Percentiles rank a stretch among this genome's conserved stretches.
phyloP scores from a whole-genome alignment of 768 basidiomycete genomes.

The Kwoniella mangroviensis region DNA sequence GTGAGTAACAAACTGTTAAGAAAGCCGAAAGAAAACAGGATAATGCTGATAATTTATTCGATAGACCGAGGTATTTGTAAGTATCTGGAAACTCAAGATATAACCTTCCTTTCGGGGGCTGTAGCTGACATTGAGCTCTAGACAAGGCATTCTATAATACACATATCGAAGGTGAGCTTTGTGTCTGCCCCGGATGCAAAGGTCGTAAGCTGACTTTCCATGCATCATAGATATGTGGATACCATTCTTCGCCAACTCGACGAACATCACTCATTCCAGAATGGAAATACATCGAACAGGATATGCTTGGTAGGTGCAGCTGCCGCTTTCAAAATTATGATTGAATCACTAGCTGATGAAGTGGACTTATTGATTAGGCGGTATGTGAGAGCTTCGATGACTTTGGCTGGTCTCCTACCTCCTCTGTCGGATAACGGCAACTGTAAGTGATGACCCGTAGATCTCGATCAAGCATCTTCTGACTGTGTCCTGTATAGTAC shows the following conservation, averaged over 20 bases:
- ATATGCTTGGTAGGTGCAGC: constrained; percentile 97
- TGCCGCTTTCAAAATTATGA: constrained; percentile 36
- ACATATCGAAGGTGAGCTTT: constrained; percentile 63
- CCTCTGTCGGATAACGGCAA: constrained; percentile 93
- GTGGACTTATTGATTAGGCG: constrained; percentile 6
- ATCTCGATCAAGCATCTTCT: neutral
- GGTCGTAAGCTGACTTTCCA: neutral
- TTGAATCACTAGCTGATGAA: neutral
- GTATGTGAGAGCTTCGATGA: constrained; percentile 80
- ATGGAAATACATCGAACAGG: constrained; percentile 99
- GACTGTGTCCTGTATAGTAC: constrained; percentile 34
- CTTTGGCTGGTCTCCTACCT: constrained; percentile 89
- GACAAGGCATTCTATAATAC: constrained; percentile 84
- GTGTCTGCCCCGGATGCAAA: neutral
- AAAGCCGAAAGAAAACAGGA: neutral
- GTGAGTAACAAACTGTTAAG: constrained; percentile 30
- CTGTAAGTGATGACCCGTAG: constrained; percentile 31
- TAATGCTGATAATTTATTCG: neutral
- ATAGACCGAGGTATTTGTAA: constrained; percentile 91
- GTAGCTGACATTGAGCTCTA: constrained; percentile 24
- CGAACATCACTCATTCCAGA: constrained; percentile 90
- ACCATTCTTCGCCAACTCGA: constrained; percentile 96
- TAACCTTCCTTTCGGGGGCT: neutral
- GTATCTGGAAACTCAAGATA: constrained; percentile 57
- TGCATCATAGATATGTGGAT: constrained; percentile 82